Conservation (phyloP, 495 filamentous ascomycete genomes). For the Hyaloscypha bicolor region DNA sequence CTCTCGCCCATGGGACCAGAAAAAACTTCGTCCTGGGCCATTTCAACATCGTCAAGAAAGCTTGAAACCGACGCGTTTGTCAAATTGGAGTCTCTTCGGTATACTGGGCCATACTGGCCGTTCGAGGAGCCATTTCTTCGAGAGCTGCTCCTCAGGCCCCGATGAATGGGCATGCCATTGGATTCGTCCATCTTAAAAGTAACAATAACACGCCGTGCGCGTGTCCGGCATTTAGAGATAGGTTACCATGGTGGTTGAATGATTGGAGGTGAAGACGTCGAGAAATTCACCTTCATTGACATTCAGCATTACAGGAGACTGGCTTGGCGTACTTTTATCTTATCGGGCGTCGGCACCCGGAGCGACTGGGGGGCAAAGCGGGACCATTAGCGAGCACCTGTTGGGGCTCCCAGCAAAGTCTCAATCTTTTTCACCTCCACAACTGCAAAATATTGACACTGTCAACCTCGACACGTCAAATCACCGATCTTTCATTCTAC, state of each 20-base stretch:
- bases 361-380: too few species aligned
- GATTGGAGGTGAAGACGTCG: background rate
- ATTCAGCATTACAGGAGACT: background rate
- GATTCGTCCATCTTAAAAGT: slow-evolving; percentile 21
- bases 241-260: background rate
- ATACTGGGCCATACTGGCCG: slow-evolving; percentile 19
- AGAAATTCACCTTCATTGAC: too few species aligned
- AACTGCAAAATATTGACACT: slow-evolving; percentile 23
- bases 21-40: slow-evolving; percentile 97
- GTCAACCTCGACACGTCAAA: slow-evolving; percentile 12
- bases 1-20: slow-evolving; percentile 93
- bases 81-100: slow-evolving; percentile 69
- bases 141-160: slow-evolving; percentile 31
- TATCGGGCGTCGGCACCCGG: too few species aligned
- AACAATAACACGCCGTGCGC: slow-evolving; percentile 8
- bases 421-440: background rate
- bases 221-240: background rate
- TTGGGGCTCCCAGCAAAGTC: background rate
- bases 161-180: slow-evolving; percentile 25
- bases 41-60: slow-evolving; percentile 94
- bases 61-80: slow-evolving; percentile 64
- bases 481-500: background rate
- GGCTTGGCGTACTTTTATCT: background rate
- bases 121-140: slow-evolving; percentile 21
- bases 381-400: too few species aligned